Conservation (phyloP, 352 stramenopile species). For the Globisporangium camurandrum region DNA sequence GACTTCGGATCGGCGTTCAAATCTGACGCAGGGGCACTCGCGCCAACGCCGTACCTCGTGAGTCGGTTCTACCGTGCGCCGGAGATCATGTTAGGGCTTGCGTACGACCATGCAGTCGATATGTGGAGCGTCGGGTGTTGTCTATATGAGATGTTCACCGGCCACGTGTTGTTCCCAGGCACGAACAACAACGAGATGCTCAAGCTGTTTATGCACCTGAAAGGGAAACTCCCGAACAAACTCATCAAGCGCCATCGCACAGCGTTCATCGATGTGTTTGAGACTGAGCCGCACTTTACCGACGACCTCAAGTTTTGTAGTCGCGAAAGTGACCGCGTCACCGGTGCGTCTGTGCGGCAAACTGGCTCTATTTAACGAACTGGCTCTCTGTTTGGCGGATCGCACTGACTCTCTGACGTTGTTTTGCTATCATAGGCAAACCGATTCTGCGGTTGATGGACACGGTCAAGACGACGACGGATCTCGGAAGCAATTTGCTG, state of each 20-base stretch:
- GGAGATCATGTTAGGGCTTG: constrained; percentile 87
- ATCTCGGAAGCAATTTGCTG: constrained; percentile 48
- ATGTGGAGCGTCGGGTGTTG: constrained; percentile 97
- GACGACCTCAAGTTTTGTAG: constrained; percentile 84
- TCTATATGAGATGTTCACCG: constrained; percentile 97
- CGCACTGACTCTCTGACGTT: neutral
- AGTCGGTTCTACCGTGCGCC: constrained; percentile 98
- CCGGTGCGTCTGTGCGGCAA: constrained; percentile 28
- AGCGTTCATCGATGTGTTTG: constrained; percentile 72
- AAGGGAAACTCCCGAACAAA: constrained; percentile 85
- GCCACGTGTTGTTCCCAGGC: constrained; percentile 95
- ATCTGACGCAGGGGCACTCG: constrained; percentile 83
- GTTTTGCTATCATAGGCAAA: constrained; percentile 31
- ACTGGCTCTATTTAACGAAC: neutral
- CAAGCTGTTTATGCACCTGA: constrained; percentile 94
- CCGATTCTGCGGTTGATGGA: constrained; percentile 67
- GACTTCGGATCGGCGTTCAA: constrained; percentile 98
- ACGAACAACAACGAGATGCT: constrained; percentile 98
- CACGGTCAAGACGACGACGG: constrained; percentile 52
- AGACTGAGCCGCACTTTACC: constrained; percentile 84
- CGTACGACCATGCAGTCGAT: constrained; percentile 95
- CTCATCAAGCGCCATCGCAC: constrained; percentile 77
- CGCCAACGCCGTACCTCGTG: constrained; percentile 97
- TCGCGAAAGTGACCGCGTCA: constrained; percentile 73
- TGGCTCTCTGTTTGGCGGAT: too few species aligned